Evolutionary conservation across 495 filamentous ascomycete genomes (phyloP), one percentile per base, ranked within the genome.

Genomic region (Aspergillus campestris): DNA sequence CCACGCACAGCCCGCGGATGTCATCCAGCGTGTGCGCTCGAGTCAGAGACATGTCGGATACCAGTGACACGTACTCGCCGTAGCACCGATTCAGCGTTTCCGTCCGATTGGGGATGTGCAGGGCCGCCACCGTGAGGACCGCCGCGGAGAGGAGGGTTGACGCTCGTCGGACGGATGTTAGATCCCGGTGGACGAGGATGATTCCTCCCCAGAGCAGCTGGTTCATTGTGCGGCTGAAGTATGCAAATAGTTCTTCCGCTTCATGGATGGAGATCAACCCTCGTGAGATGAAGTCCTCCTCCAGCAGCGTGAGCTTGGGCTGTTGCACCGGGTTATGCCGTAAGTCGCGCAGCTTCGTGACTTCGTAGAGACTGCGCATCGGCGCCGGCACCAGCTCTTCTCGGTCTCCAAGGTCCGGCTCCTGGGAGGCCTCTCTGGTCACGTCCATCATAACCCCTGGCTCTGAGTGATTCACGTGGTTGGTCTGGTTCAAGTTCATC

Each of bases 311-410:
- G 45, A 62, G 60, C 45, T 68, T 68, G 6, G 67, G 71, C 38
- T 65, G 65, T 45, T 71, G 65, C 11, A 61, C 62, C 24, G 57
- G 59, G 40, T 70, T 69, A 40, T 66, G 67, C n/a, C 74, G 58
- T 42, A 79, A 47, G 34, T 77, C 72, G 28, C 74, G 67, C 41
- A 80, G 57, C 35, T 75, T 79, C 6, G 77, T 80, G 28, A 80
- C 77, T 48, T 80, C 77, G 52, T 78, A 81, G 15, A 81, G 55
- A 58, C 73, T 78, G 42, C 73, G 69, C 74, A 81, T 79, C 0
- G 77, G 77, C 5, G 73, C 75, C 1, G 74, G 64, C 27, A 79
- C 72, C 31, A 79, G 43, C 7, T 68, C 66, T 24, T 24, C 18
- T 13, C 68, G 62, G 41, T 67, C 64, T 35, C 73, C 71, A 10